A percentile compares a stretch with the other conserved stretches of the same genome.
These are phyloP conservation scores for Verticillium nubilum DNA, from an alignment of 2,329 filamentous ascomycete genomes.

Conservation along the genomic window DNA sequence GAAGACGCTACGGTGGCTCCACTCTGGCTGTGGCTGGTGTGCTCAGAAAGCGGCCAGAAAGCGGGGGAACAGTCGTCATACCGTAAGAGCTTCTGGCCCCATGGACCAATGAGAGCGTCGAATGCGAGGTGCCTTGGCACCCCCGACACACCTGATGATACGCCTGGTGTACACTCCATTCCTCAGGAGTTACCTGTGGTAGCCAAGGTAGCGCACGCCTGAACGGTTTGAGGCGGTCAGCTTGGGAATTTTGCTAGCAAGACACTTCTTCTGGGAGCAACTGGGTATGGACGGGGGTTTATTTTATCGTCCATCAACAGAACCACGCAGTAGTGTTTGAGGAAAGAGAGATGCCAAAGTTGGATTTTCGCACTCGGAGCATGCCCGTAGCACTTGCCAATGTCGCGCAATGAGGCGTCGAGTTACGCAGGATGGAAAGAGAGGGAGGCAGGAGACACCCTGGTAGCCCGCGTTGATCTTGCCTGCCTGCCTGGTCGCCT, in stretches of 20 bases:
- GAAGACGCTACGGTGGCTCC: neutral
- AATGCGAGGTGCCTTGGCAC: neutral
- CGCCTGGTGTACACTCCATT: neutral
- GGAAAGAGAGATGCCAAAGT: neutral
- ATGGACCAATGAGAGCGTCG: neutral
- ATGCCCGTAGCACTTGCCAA: neutral
- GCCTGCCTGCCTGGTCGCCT: neutral
- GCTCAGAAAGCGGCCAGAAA: neutral
- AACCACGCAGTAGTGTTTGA: neutral
- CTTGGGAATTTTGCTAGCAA: neutral
- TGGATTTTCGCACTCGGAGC: neutral
- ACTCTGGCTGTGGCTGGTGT: neutral
- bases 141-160: neutral
- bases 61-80: neutral
- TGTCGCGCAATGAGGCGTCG: neutral
- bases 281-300: too few relatives aligned
- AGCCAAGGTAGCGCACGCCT: neutral
- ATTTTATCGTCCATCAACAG: too few relatives aligned
- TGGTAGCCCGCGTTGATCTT: neutral
- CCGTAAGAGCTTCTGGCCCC: neutral
- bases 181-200: neutral
- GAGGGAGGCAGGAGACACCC: neutral
- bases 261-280: too few relatives aligned
- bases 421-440: neutral
- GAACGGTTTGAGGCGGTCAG: neutral